Conservation (phyloP, 2,329 filamentous ascomycete species). For the Nakataea oryzae region DNA sequence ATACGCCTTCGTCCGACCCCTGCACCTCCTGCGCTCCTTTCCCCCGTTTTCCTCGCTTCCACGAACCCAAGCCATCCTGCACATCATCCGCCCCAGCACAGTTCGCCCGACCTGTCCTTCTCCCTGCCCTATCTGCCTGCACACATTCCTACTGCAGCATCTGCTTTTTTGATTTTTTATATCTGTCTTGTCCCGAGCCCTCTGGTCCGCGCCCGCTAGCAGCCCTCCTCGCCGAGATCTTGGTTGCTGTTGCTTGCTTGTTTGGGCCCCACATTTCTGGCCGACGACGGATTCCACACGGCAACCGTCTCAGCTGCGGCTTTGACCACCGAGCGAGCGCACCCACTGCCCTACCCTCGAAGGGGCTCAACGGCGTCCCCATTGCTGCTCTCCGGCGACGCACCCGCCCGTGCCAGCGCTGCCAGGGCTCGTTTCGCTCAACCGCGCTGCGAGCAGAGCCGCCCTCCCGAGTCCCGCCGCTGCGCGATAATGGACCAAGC, state of each 20-base stretch:
- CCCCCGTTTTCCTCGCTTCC: background rate
- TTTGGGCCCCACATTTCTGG: background rate
- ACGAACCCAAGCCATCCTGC: background rate
- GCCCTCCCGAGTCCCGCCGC: too few species aligned
- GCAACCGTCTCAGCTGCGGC: conserved; percentile 2
- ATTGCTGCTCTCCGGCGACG: background rate
- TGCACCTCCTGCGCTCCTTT: background rate
- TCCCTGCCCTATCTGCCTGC: background rate
- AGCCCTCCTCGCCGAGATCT: too few species aligned
- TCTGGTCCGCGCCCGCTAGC: too few species aligned
- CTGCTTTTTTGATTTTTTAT: background rate
- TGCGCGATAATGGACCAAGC: background rate
- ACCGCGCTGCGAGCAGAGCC: background rate
- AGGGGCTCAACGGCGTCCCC: background rate
- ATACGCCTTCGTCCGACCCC: too few species aligned
- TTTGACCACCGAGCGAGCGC: background rate
- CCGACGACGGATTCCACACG: conserved; percentile 1
- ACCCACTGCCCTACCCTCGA: background rate
- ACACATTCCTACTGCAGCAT: background rate
- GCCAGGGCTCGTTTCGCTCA: background rate
- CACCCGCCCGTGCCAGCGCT: background rate
- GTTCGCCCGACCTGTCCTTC: background rate
- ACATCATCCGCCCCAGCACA: background rate
- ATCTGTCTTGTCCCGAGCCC: background rate
- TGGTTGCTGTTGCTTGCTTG: background rate